Evolutionary conservation across 1,139 yeast species (phyloP).

Genomic region (Saccharomyces pastorianus): DNA sequence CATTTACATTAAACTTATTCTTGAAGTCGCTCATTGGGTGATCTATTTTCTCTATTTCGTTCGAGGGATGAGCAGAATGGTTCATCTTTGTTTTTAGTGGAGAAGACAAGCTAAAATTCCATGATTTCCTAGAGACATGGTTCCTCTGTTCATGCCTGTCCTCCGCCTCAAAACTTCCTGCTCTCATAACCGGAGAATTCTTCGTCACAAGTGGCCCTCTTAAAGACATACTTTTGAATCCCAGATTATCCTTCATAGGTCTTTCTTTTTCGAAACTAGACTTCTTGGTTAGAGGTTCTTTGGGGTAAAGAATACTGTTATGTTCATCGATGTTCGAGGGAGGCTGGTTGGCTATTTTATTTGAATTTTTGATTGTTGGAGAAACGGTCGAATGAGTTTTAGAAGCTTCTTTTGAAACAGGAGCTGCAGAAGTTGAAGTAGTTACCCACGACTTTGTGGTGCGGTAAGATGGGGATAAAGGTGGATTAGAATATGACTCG

Average conservation of each 20-base stretch:
- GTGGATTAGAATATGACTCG: neutral
- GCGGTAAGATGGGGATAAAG: neutral
- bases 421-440: neutral
- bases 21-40: neutral
- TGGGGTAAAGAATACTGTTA: neutral
- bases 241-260: slow-evolving; percentile 20
- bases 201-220: slow-evolving; percentile 15
- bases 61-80: neutral
- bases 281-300: neutral
- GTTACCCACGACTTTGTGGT: neutral
- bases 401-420: neutral
- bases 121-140: neutral
- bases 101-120: neutral
- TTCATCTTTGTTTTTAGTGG: neutral
- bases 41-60: neutral
- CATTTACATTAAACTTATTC: too few species aligned
- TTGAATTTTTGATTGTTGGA: neutral
- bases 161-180: neutral
- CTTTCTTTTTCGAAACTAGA: slow-evolving; percentile 45
- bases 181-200: neutral
- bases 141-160: neutral
- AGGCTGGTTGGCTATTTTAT: neutral
- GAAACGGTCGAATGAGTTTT: neutral
- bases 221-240: slow-evolving; percentile 29
- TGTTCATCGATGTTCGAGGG: neutral